Evolutionary conservation across 2,329 filamentous ascomycete genomes (phyloP), one percentile per base, ranked within the genome.

Genomic region (Graphium sp.): DNA sequence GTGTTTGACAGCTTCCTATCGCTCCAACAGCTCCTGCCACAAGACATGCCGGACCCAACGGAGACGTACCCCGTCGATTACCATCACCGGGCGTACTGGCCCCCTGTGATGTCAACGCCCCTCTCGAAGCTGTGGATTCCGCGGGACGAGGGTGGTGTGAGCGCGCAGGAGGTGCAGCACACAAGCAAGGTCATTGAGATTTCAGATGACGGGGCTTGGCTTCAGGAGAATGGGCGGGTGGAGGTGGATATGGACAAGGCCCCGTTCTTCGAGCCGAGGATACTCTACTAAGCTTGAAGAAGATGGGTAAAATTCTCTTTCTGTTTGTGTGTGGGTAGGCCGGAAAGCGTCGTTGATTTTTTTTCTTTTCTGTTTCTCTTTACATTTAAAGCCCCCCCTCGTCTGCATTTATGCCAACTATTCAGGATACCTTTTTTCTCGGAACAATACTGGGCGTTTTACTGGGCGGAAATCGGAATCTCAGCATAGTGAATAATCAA

Each of bases 61-160:
- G 16, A 37, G 13, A 33, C 34, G 10, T 80, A 81, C 39, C 49
- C 63, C 0, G 49, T 57, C 0, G 56, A 68, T 30, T 77, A 78
- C 45, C 52, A 66, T 37, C 49, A 55, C 12, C 57, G 69, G 24
- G 80, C 79, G 0, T 89, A 83, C 51, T 70, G 62, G 50, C 73
- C 82, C 37, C 78, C 81, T 0, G 66, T 75, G 7, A 69, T 82
- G 44, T 67, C 55, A 24, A 56, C 62, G 28, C 53, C 62, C 22
- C 53, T 67, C 0, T 75, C 76, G 4, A 54, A 73, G 6, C 58
- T 89, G 18, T 89, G 81, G 81, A 72, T 89, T 17, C 80, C 81
- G 2, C 62, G 66, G 30, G 81, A 89, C 44, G 56, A 62, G 2
- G 62, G 67, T 16, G 76, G 78, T 15, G 65, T 87, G 21, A 77